Evolutionary conservation across 306 rosid species (phyloP).

Genomic region (Lathyrus sativus): DNA sequence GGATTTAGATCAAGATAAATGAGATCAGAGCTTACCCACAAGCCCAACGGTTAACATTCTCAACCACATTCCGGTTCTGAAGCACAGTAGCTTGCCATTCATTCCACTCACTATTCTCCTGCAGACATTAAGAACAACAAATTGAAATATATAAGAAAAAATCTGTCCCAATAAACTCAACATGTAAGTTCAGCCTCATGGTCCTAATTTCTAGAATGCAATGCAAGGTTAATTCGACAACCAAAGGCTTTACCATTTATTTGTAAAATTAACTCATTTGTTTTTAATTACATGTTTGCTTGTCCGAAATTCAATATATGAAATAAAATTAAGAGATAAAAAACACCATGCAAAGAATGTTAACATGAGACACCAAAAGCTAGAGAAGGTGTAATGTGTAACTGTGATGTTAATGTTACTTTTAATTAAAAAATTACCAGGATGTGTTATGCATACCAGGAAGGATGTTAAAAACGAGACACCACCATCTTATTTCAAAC

Average conservation of each 20-base stretch:
- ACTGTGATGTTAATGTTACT: neutral
- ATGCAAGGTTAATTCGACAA: slow-evolving; percentile 12
- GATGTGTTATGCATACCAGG: slow-evolving; percentile 17
- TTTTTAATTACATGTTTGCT: slow-evolving; percentile 1
- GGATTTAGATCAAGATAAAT: slow-evolving; percentile 30
- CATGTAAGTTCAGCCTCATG: slow-evolving; percentile 28
- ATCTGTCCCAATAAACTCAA: neutral
- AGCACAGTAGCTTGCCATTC: slow-evolving; percentile 85
- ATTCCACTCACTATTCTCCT: slow-evolving; percentile 86
- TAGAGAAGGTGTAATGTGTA: neutral
- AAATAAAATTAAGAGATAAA: slow-evolving; percentile 10
- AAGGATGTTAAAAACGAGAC: neutral
- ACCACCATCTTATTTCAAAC: slow-evolving; percentile 18
- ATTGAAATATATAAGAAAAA: slow-evolving; percentile 21
- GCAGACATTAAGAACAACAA: slow-evolving; percentile 37
- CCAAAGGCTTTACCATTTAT: neutral
- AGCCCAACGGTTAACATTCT: slow-evolving; percentile 90
- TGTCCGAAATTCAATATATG: slow-evolving; percentile 16
- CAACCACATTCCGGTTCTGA: slow-evolving; percentile 89
- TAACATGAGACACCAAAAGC: neutral
- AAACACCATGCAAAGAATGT: neutral
- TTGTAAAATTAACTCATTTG: slow-evolving; percentile 1
- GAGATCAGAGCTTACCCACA: slow-evolving; percentile 74
- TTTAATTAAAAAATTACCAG: slow-evolving; percentile 7
- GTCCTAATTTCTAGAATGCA: neutral